Conservation (phyloP, 352 stramenopile species). For the Thalassiosira pacifica region DNA sequence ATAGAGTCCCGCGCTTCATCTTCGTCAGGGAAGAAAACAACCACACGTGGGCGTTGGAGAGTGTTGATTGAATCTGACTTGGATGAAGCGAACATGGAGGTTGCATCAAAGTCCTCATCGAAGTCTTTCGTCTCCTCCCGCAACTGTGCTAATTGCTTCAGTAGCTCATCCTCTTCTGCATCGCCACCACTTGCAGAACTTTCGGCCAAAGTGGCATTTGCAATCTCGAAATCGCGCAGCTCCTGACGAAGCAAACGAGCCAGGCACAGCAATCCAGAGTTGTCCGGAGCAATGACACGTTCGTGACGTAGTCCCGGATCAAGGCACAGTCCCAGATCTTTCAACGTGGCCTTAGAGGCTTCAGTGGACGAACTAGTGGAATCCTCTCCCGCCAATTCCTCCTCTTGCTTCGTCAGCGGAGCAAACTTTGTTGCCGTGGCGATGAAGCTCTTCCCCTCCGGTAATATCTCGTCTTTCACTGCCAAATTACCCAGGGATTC, state of each 20-base stretch:
- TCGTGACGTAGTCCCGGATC: slow-evolving; percentile 80
- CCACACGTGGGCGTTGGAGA: slow-evolving; percentile 73
- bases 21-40: slow-evolving; percentile 85
- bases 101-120: slow-evolving; percentile 42
- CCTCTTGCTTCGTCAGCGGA: slow-evolving; percentile 58
- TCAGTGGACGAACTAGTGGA: slow-evolving; percentile 25
- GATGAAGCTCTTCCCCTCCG: slow-evolving; percentile 82
- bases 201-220: slow-evolving; percentile 42
- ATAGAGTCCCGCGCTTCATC: slow-evolving; percentile 70
- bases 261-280: slow-evolving; percentile 66
- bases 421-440: slow-evolving; percentile 79
- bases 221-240: slow-evolving; percentile 71
- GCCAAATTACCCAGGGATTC: slow-evolving; percentile 80
- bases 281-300: slow-evolving; percentile 63
- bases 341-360: slow-evolving; percentile 69
- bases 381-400: slow-evolving; percentile 16
- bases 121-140: slow-evolving; percentile 56
- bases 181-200: slow-evolving; percentile 8
- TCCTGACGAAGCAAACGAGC: slow-evolving; percentile 79
- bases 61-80: slow-evolving; percentile 42
- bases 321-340: slow-evolving; percentile 80
- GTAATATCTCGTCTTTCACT: slow-evolving; percentile 77
- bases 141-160: slow-evolving; percentile 39
- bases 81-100: slow-evolving; percentile 31
- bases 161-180: slow-evolving; percentile 25